Percentiles rank a stretch among this genome's conserved stretches.
phyloP scores from a whole-genome alignment of 495 filamentous ascomycete species.

The Schizothecium vesticola region DNA sequence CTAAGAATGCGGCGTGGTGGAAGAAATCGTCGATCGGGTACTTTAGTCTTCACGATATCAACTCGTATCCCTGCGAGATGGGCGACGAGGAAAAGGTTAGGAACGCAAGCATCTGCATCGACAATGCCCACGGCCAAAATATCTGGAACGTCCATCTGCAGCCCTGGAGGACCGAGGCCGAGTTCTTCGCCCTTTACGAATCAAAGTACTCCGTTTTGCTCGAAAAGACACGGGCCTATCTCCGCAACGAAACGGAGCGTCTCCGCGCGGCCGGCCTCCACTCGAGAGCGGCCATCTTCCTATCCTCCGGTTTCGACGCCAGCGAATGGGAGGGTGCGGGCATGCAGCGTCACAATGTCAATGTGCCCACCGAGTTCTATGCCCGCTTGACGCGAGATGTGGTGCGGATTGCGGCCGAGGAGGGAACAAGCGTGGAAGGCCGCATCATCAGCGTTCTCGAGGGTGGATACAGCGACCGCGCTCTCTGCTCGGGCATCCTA shows the following conservation, averaged over 20 bases:
- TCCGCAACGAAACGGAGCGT: constrained; percentile 61
- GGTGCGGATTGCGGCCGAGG: constrained; percentile 74
- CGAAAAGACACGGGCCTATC: constrained; percentile 70
- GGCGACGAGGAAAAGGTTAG: constrained; percentile 86
- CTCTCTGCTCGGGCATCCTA: constrained; percentile 77
- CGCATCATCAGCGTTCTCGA: constrained; percentile 89
- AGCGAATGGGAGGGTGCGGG: constrained; percentile 86
- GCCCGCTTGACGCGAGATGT: constrained; percentile 83
- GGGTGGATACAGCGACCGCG: constrained; percentile 91
- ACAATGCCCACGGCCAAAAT: constrained; percentile 83
- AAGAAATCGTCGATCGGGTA: constrained; percentile 89
- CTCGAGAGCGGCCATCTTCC: constrained; percentile 81
- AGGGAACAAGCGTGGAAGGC: constrained; percentile 69
- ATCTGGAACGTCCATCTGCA: constrained; percentile 97
- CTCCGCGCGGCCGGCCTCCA: constrained; percentile 45
- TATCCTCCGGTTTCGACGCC: constrained; percentile 94
- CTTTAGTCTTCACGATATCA: constrained; percentile 95
- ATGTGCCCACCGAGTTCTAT: constrained; percentile 96
- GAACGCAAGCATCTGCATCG: constrained; percentile 86
- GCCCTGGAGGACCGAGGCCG: constrained; percentile 69
- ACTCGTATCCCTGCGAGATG: constrained; percentile 89
- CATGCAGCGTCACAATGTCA: constrained; percentile 92
- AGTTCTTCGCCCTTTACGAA: constrained; percentile 87
- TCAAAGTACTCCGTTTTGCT: constrained; percentile 68
- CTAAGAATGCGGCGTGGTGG: constrained; percentile 61